phyloP scores from a whole-genome alignment of 2,329 filamentous ascomycete genomes.

The Sclerotinia sclerotiorum region DNA sequence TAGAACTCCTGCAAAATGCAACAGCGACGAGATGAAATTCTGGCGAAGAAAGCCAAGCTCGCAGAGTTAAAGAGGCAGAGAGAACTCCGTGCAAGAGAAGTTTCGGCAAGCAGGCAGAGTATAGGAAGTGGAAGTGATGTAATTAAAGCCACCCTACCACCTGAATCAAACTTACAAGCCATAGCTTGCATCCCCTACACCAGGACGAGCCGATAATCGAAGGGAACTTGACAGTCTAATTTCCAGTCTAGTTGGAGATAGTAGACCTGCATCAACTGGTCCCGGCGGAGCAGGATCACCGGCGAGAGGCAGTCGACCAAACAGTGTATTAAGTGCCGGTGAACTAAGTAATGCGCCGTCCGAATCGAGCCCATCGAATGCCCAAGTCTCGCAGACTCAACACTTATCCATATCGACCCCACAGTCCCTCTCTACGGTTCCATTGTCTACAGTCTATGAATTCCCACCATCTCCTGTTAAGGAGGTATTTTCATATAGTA shows the following conservation, averaged over 20 bases:
- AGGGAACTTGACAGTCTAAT: constrained; percentile 84
- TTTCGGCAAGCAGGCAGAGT: constrained; percentile 67
- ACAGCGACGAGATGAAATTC: constrained; percentile 89
- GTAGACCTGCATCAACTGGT: constrained; percentile 66
- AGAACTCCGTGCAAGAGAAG: constrained; percentile 77
- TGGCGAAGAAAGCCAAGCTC: constrained; percentile 95
- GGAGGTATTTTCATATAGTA: constrained; percentile 95
- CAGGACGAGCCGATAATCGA: constrained; percentile 66
- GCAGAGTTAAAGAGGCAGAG: constrained; percentile 93
- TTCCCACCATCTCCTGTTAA: constrained; percentile 71
- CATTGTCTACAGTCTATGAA: constrained; percentile 77
- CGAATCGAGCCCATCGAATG: constrained; percentile 53
- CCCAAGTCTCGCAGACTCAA: constrained; percentile 42
- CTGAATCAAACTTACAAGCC: constrained; percentile 36
- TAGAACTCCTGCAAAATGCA: constrained; percentile 44
- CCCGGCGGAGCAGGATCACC: constrained; percentile 65
- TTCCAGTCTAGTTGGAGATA: constrained; percentile 67
- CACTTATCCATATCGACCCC: constrained; percentile 44
- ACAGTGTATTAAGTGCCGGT: constrained; percentile 79
- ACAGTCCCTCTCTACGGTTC: constrained; percentile 72
- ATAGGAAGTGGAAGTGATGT: constrained; percentile 72
- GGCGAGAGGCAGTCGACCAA: constrained; percentile 74
- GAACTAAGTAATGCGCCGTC: constrained; percentile 76
- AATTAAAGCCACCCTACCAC: constrained; percentile 39
- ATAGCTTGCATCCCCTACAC: constrained; percentile 68